Base-by-base conservation (phyloP, 441 rosid genomes). In the Populus tomentosa region DNA sequence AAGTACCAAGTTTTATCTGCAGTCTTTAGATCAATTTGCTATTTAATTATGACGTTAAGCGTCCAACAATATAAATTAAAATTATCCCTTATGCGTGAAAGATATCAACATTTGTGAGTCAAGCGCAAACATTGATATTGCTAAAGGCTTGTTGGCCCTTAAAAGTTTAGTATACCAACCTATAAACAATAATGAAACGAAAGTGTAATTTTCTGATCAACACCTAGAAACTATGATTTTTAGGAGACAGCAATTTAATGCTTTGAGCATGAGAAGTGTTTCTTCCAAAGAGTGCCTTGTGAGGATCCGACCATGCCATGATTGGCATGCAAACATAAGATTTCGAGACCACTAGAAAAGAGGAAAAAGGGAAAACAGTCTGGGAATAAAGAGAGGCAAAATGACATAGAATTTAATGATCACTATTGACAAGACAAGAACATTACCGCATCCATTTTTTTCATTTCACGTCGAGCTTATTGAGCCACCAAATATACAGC, bases 401-500 rank as follows among this genome's bases (percentile, higher is more conserved):
- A 18, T 24, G 20, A 30, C 7, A 64, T 3, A 36, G 67, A 11
- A 68, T 36, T 4, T 32, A 35, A 71, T 53, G 35, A 38, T 20
- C 33, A 30, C 9, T 33, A 59, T 38, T 9, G 67, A 77, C 6
- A 35, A 14, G 72, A 70, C 18, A 75, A 10, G 9, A 5, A 66
- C 73, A 81, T 93, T 83, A 90, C 98, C 72, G 88, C 95, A 40
- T 93, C 97, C 98, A 92, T 90, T 78, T 80, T 88, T 85, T 84
- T 89, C 90, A 95, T 92, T 79, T 88, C 93, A 77, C 70, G 84
- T 50, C 93, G 93, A 80, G 98, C 94, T 79, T 90, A 93, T 71
- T 88, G 92, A 72, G 97, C 98, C 78, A 95, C 96, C 83, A 90
- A 76, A 78, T 87, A 95, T 33, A 93, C 94, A 82, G 94, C 97